Evolutionary conservation across 2,329 filamentous ascomycete genomes (phyloP), one percentile per base, ranked within the genome.

Genomic region (Coleophoma crateriformis): DNA sequence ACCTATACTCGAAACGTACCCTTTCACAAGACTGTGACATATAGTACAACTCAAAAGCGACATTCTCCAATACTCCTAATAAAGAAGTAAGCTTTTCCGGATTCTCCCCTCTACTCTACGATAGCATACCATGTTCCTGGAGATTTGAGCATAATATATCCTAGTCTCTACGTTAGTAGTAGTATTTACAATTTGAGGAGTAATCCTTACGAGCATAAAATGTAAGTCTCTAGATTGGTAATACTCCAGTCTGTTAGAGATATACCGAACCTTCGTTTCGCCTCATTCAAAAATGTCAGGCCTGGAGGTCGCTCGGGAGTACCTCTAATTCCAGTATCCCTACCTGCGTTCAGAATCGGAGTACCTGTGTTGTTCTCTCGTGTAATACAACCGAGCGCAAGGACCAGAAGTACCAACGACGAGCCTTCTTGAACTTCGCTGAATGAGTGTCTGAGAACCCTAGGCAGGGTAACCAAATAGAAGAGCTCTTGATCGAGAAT

Each of bases 121-220:
- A 19, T 19, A 19, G 2, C 19, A 27, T 22, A 49, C 47, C 33
- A 49, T 13, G 20, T 49, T 49, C 7, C 47, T n/a, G 6, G 47
- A 49, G 13, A 22, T 22, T 49, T 49, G 47, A 8, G 47, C 22
- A 33, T 44, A 49, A 27, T 45, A 49, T 7, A 48, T 11, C 17
- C 32, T 19, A 13, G 6, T 15, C n/a, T 22, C 15, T 27, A 14
- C 5, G 13, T 12, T 22, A 10, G 27, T 10, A 7, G 27, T 22
- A 19, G 10, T 2, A 11, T 22, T 20, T n/a, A 3, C 3, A 7
- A 43, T 43, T 4, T n/a, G 14, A 5, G 4, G 12, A 20, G 11
- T 14, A 19, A 22, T 33, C 33, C 47, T 49, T 22, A 49, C 47
- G 47, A 17, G 8, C 34, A 34, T 13, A 49, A 32, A 11, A 49